A percentile compares a stretch with the other conserved stretches of the same genome.
Conservation (phyloP, 2,329 filamentous ascomycete species). For the Aspergillus glaucus region DNA sequence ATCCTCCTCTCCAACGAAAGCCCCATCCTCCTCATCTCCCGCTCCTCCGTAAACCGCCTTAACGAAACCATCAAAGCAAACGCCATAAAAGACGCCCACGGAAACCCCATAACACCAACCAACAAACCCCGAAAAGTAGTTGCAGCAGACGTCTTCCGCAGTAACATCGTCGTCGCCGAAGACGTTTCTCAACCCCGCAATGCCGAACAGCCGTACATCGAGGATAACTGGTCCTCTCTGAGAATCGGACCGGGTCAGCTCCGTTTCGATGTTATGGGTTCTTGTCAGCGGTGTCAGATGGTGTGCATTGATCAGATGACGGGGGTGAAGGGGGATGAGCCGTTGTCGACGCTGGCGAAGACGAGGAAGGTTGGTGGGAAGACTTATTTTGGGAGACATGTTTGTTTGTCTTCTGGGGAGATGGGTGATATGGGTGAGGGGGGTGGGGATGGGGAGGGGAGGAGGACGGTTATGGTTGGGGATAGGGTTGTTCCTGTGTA, state of each 20-base stretch:
- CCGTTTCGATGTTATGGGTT: slow-evolving; percentile 60
- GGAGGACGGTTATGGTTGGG: slow-evolving; percentile 33
- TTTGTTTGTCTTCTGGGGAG: slow-evolving; percentile 36
- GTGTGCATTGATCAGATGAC: slow-evolving; percentile 86
- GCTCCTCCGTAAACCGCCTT: slow-evolving; percentile 69
- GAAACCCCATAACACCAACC: slow-evolving; percentile 37
- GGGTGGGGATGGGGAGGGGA: slow-evolving; percentile 11
- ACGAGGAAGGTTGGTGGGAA: slow-evolving; percentile 76
- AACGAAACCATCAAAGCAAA: slow-evolving; percentile 64
- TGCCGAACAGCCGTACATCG: slow-evolving; percentile 60
- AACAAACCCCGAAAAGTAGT: slow-evolving; percentile 47
- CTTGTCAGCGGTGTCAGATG: slow-evolving; percentile 91
- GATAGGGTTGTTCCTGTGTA: slow-evolving; percentile 32
- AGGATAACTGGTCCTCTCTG: slow-evolving; percentile 70
- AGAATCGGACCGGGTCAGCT: slow-evolving; percentile 50
- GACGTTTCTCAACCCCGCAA: slow-evolving; percentile 36
- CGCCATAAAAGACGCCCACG: slow-evolving; percentile 24
- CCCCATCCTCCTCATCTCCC: slow-evolving; percentile 78
- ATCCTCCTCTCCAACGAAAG: slow-evolving; percentile 90
- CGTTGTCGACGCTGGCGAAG: slow-evolving; percentile 81
- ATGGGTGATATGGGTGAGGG: slow-evolving; percentile 2
- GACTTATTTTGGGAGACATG: slow-evolving; percentile 83
- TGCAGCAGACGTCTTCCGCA: slow-evolving; percentile 71
- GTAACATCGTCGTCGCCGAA: slow-evolving; percentile 72
- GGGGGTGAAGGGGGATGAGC: slow-evolving; percentile 71